Percentiles rank a stretch among this genome's conserved stretches.
Conservation (phyloP, 129 eudicot genomes). For the Artemisia annua region DNA sequence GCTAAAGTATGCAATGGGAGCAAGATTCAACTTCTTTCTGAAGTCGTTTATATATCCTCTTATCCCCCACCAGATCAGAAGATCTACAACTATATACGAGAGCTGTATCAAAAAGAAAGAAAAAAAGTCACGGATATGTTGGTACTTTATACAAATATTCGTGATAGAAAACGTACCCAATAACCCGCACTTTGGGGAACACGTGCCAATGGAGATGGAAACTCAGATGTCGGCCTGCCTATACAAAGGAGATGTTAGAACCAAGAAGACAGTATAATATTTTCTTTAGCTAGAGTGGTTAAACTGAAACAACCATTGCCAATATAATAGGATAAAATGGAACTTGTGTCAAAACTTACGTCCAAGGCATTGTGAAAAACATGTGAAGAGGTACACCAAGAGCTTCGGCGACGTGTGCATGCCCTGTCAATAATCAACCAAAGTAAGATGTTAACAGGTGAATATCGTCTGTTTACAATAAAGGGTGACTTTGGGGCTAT, state of each 20-base stretch:
- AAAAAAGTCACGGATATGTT: background rate
- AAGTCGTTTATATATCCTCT: constrained; percentile 84
- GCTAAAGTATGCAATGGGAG: constrained; percentile 94
- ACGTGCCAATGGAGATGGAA: constrained; percentile 91
- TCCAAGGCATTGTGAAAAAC: constrained; percentile 99
- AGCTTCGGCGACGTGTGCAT: constrained; percentile 97
- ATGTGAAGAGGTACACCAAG: constrained; percentile 98
- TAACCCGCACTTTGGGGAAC: constrained; percentile 93
- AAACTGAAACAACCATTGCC: too few species aligned
- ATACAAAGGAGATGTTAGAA: constrained; percentile 39
- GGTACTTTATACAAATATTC: background rate
- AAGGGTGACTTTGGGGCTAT: background rate
- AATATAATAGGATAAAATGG: background rate
- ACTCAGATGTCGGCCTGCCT: constrained; percentile 94
- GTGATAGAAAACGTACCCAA: constrained; percentile 45
- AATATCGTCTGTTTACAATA: background rate
- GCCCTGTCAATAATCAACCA: constrained; percentile 54
- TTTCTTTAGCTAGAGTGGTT: too few species aligned
- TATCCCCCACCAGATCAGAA: constrained; percentile 94
- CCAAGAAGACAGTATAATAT: constrained; percentile 12
- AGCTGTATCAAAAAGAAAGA: constrained; percentile 47
- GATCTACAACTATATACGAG: constrained; percentile 88
- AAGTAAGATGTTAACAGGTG: constrained; percentile 15
- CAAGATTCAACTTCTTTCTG: constrained; percentile 75
- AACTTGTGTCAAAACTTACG: constrained; percentile 52